Base-by-base conservation (phyloP, 2,329 filamentous ascomycete genomes). In the Penicillium paneum region DNA sequence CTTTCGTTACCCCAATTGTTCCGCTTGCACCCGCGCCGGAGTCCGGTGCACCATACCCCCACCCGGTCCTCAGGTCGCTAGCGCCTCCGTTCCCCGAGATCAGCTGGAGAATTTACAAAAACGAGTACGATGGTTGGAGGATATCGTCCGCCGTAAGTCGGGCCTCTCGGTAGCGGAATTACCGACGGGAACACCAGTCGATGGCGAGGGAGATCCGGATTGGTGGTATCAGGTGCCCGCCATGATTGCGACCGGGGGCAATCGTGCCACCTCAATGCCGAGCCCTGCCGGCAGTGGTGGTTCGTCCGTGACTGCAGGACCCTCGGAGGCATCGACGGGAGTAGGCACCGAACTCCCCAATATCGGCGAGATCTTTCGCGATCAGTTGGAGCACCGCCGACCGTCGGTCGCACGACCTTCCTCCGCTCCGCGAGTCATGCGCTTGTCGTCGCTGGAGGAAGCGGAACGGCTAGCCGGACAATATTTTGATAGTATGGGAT, bases 1-100 rank as follows among this genome's bases (percentile, higher is more conserved):
- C 55, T 74, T 74, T 47, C 70, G 70, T 39, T 74, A 74, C 46
- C 71, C 71, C 29, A 74, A 74, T 55, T 74, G 71, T 49, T 72
- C 70, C 28, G 71, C 71, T 17, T 74, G 71, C 49, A 71, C 69
- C 13, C 70, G 71, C 43, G 71, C 71, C 35, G 71, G 71, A n/a
- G 71, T 74, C 24, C 71, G 71, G 42, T 74, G 71, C 53, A 74
- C 71, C 31, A 70, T 74, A 26, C 70, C 71, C 17, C 70, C 71
- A 1, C 71, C 70, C 10, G 71, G 71, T 5, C 69, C 71, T 11
- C 70, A 72, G 53, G 66, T 73, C 56, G 68, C 71, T 38, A 72
- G 60, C 54, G 66, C 70, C 42, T 70, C 71, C 17, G 71, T 74
- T 2, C 71, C 71, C 34, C 67, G 71, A 46, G 71, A 74, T 49